Evolutionary conservation across 805 yeast species (phyloP).

Genomic region (Metschnikowia lochheadii): DNA sequence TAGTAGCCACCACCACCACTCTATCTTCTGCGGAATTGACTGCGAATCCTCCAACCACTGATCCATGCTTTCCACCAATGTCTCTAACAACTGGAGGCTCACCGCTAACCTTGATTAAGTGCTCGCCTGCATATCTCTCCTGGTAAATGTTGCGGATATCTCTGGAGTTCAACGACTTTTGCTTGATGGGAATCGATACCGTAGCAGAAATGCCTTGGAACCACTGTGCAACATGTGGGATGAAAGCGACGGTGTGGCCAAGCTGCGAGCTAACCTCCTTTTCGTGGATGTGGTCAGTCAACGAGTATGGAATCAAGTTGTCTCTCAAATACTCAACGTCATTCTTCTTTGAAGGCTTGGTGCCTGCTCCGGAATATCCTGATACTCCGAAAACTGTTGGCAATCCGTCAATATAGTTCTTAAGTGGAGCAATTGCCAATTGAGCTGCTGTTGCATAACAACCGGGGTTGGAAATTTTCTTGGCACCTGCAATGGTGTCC

Average conservation of each 20-base stretch:
- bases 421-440: constrained; percentile 82
- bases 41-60: constrained; percentile 92
- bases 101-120: constrained; percentile 77
- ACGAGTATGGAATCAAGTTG: constrained; percentile 89
- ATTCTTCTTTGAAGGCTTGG: constrained; percentile 96
- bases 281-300: constrained; percentile 97
- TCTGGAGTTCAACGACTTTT: constrained; percentile 63
- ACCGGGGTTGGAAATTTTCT: constrained; percentile 92
- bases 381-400: constrained; percentile 94
- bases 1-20: constrained; percentile 91
- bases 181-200: constrained; percentile 79
- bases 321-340: constrained; percentile 70
- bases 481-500: constrained; percentile 58
- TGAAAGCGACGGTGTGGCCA: constrained; percentile 77
- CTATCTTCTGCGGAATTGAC: constrained; percentile 85
- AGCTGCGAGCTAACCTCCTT: constrained; percentile 81
- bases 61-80: constrained; percentile 91
- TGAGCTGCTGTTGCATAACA: constrained; percentile 99
- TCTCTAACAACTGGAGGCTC: constrained; percentile 93
- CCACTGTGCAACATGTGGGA: constrained; percentile 99
- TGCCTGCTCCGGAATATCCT: constrained; percentile 99
- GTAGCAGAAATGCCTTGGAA: constrained; percentile 97
- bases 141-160: constrained; percentile 82
- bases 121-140: constrained; percentile 84
- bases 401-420: constrained; percentile 59